phyloP scores from a whole-genome alignment of 495 filamentous ascomycete genomes.

The Peziza echinospora region DNA sequence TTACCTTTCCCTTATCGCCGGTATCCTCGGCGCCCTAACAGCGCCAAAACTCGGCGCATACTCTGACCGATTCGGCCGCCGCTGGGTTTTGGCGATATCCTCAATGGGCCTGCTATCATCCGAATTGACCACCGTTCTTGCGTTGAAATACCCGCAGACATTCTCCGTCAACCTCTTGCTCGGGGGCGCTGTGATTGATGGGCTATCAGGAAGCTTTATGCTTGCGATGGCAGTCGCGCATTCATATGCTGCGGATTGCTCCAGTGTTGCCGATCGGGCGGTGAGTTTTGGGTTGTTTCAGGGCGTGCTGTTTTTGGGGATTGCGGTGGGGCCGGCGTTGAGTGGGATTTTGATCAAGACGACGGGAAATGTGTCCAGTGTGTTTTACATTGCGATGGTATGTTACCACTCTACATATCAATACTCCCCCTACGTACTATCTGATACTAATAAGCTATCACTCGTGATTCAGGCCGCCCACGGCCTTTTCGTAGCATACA shows the following conservation, averaged over 20 bases:
- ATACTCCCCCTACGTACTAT: neutral
- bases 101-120: conserved; percentile 42
- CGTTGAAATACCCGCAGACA: conserved; percentile 48
- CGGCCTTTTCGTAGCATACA: conserved; percentile 41
- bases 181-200: conserved; percentile 52
- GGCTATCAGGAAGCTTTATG: conserved; percentile 69
- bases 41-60: conserved; percentile 64
- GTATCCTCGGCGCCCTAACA: conserved; percentile 48
- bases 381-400: conserved; percentile 55
- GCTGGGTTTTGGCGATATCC: conserved; percentile 41
- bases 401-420: neutral
- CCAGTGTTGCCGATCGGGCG: conserved; percentile 49
- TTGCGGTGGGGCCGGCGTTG: conserved; percentile 61
- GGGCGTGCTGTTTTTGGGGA: conserved; percentile 63
- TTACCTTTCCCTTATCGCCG: conserved; percentile 45
- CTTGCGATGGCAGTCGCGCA: conserved; percentile 55
- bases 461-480: conserved; percentile 35
- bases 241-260: conserved; percentile 78
- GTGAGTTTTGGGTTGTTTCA: conserved; percentile 83
- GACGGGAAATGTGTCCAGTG: conserved; percentile 41
- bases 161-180: conserved; percentile 54
- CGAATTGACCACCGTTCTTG: conserved; percentile 55
- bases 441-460: neutral
- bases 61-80: conserved; percentile 76
- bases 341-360: conserved; percentile 53